Evolutionary conservation across 2,329 filamentous ascomycete species (phyloP), one percentile per base, ranked within the genome.

Genomic region (Delphinella strobiligena): DNA sequence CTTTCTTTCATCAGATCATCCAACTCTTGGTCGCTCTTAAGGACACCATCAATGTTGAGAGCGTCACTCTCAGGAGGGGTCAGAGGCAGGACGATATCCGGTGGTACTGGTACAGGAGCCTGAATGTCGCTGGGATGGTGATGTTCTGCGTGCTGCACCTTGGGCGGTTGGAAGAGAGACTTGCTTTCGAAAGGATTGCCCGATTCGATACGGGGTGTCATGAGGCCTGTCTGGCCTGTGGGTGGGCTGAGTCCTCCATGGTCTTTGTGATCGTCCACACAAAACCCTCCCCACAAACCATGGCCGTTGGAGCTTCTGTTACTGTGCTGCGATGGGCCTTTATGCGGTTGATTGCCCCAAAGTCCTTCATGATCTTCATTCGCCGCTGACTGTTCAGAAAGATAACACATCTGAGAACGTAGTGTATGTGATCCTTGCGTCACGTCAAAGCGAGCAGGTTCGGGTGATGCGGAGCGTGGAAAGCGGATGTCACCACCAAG

Each of bases 391-490:
- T 60, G 71, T 56, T 62, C 66, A 57, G 64, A 62, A 9, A 68
- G 52, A 43, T 69, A 68, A 48, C 64, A 66, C 65, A 69, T 69
- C 22, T 66, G 61, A 31, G 61, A 61, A 19, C 59, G 54, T 7
- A 67, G 51, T 54, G 75, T 49, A 64, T 73, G 56, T 8, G 64
- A 67, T 7, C 63, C 60, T 53, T 86, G 82, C 41, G 83, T 80
- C 1, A 82, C 78, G 54, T 93, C 86, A 52, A 93, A 81, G 52
- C 85, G 79, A 12, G 87, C 93, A 40, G 79, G 75, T 58, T 89
- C 80, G 4, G 89, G 89, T 18, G 88, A 94, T 8, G 73, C 70
- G 55, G 86, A 94, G 55, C 74, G 75, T 24, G 86, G 83, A 56
- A 95, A 93, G 18, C 71, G 67, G 40, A 96, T 72, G 49, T 93